Evolutionary conservation across 2,329 filamentous ascomycete species (phyloP).

Genomic region (Salinomyces thailandicus): DNA sequence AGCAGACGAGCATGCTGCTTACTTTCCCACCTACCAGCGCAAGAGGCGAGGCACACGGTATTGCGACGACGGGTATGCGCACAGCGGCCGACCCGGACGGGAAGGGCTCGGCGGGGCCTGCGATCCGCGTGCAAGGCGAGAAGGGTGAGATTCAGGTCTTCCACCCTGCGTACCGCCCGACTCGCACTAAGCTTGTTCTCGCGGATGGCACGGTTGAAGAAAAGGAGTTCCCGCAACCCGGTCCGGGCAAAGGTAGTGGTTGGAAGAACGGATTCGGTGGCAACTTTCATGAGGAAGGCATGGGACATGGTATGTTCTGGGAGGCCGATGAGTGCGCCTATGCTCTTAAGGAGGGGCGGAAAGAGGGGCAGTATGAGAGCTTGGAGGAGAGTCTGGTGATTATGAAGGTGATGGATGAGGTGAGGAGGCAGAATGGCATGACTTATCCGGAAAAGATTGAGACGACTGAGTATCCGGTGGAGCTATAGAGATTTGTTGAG

Average conservation of each 20-base stretch:
- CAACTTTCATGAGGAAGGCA: constrained; percentile 38
- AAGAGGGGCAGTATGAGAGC: constrained; percentile 61
- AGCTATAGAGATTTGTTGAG: constrained; percentile 21
- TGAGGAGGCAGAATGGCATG: constrained; percentile 51
- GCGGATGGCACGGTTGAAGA: constrained; percentile 38
- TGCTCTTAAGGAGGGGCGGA: constrained; percentile 63
- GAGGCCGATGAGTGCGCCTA: constrained; percentile 71
- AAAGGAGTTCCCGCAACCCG: constrained; percentile 36
- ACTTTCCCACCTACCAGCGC: constrained; percentile 55
- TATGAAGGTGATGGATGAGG: constrained; percentile 72
- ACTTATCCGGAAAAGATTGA: constrained; percentile 58
- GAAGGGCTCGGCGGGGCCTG: constrained; percentile 49
- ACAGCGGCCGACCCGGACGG: constrained; percentile 52
- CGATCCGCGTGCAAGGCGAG: constrained; percentile 70
- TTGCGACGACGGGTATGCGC: constrained; percentile 51
- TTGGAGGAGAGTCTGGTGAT: constrained; percentile 70
- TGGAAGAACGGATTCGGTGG: constrained; percentile 40
- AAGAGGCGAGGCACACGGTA: constrained; percentile 52
- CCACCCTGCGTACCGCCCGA: constrained; percentile 60
- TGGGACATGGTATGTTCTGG: constrained; percentile 81
- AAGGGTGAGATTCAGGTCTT: constrained; percentile 73
- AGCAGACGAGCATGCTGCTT: constrained; percentile 66
- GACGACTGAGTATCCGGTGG: constrained; percentile 44
- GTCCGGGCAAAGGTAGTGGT: constrained; percentile 36
- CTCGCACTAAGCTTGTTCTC: constrained; percentile 28